A percentile compares a stretch with the other conserved stretches of the same genome.
Evolutionary conservation across 148 eudicot species (phyloP).

Genomic region (Rhododendron ferrugineum): DNA sequence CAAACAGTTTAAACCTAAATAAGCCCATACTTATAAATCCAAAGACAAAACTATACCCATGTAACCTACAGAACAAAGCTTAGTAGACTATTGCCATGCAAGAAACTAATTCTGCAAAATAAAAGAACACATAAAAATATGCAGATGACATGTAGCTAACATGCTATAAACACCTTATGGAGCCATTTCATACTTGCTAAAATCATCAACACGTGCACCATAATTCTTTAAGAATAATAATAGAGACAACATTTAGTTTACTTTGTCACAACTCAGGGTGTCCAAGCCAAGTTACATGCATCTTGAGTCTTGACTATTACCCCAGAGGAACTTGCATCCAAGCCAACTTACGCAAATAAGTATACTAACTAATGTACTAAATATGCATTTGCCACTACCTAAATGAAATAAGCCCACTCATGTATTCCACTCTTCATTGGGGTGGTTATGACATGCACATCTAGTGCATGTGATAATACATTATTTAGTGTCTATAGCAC

Average conservation of each 20-base stretch:
- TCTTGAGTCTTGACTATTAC: neutral
- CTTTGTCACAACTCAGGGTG: too few species aligned
- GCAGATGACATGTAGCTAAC: neutral
- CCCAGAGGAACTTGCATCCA: neutral
- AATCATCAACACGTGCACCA: neutral
- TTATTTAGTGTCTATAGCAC: neutral
- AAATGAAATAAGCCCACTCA: neutral
- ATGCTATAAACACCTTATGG: neutral
- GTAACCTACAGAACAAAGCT: neutral
- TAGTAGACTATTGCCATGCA: neutral
- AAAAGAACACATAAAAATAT: too few species aligned
- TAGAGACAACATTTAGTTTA: neutral
- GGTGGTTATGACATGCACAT: neutral
- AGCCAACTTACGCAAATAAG: neutral
- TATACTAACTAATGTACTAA: neutral
- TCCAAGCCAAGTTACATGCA: neutral
- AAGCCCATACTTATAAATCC: neutral
- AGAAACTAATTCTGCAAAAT: neutral
- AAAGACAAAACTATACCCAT: neutral
- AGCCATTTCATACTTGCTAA: neutral
- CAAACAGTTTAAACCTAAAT: neutral
- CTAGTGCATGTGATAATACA: neutral
- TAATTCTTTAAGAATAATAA: neutral
- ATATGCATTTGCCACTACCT: neutral
- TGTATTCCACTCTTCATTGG: neutral